Percentiles rank a stretch among this genome's conserved stretches.
These are phyloP conservation scores for Boletus sensibilis DNA, from an alignment of 768 basidiomycete species.

Conservation along the genomic window DNA sequence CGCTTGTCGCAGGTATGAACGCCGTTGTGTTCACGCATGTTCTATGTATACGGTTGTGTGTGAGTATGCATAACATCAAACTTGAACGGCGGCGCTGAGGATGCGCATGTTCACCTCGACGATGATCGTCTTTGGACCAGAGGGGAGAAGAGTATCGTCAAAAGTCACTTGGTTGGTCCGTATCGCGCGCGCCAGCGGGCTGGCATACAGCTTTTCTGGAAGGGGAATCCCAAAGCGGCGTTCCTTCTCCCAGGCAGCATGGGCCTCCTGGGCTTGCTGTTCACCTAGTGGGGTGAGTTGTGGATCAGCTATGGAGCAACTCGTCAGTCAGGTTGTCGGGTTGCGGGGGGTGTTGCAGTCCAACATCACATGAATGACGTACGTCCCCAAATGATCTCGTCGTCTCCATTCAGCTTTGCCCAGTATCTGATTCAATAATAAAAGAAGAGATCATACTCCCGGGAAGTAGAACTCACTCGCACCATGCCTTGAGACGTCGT, in stretches of 20 bases:
- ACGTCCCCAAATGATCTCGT: slow-evolving; percentile 73
- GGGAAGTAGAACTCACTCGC: slow-evolving; percentile 42
- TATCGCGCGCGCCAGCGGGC: slow-evolving; percentile 63
- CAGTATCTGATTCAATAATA: slow-evolving; percentile 46
- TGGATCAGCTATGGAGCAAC: slow-evolving; percentile 35
- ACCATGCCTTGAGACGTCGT: slow-evolving; percentile 46
- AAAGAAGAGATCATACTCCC: neutral
- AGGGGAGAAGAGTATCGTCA: slow-evolving; percentile 32
- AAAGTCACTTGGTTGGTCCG: slow-evolving; percentile 57
- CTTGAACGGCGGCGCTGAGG: neutral
- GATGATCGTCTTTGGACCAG: slow-evolving; percentile 38
- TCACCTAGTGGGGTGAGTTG: slow-evolving; percentile 58
- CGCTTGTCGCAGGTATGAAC: slow-evolving; percentile 74
- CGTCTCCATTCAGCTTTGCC: slow-evolving; percentile 64
- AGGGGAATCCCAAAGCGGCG: slow-evolving; percentile 15
- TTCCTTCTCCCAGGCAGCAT: slow-evolving; percentile 16
- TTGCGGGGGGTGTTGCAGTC: neutral
- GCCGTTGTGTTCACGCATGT: slow-evolving; percentile 63
- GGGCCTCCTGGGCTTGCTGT: slow-evolving; percentile 45
- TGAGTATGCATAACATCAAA: neutral
- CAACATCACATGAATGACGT: slow-evolving; percentile 28
- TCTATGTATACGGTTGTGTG: slow-evolving; percentile 35
- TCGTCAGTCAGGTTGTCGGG: neutral
- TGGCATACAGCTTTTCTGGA: slow-evolving; percentile 21
- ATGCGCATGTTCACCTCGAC: slow-evolving; percentile 47